Conservation (phyloP, 164 flowering plant genomes). For the Piper betle region DNA sequence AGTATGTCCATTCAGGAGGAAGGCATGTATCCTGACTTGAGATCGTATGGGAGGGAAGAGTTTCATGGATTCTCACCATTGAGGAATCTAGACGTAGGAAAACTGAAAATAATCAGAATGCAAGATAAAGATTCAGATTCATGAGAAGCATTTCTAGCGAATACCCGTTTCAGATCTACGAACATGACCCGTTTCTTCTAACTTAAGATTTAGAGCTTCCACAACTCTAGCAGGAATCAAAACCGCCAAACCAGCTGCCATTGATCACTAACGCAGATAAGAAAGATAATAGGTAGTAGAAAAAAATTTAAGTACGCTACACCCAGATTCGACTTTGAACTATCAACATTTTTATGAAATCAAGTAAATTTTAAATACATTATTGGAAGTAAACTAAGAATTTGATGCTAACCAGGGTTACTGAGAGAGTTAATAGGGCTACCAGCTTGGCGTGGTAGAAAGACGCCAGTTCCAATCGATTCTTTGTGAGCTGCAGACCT, state of each 20-base stretch:
- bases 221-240: conserved; percentile 59
- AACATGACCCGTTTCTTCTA: conserved; percentile 26
- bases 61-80: conserved; percentile 15
- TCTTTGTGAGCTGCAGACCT: conserved; percentile 27
- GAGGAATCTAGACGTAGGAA: neutral
- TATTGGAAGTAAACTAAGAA: neutral
- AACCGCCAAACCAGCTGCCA: conserved; percentile 47
- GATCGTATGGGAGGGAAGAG: conserved; percentile 6
- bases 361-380: no score
- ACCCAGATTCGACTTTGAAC: no score
- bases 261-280: neutral
- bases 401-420: conserved; percentile 27
- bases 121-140: neutral
- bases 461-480: conserved; percentile 56
- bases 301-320: no score
- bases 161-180: conserved; percentile 15
- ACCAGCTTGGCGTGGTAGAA: conserved; percentile 38
- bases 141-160: conserved; percentile 3
- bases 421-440: conserved; percentile 27
- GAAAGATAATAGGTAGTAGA: neutral
- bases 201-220: conserved; percentile 51
- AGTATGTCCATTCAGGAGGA: conserved; percentile 83
- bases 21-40: conserved; percentile 37
- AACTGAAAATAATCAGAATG: neutral
- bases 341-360: no score